Percentiles rank a stretch among this genome's conserved stretches.
These are phyloP conservation scores for Purpureocillium takamizusanense DNA, from an alignment of 2,329 filamentous ascomycete genomes.

Conservation along the genomic window DNA sequence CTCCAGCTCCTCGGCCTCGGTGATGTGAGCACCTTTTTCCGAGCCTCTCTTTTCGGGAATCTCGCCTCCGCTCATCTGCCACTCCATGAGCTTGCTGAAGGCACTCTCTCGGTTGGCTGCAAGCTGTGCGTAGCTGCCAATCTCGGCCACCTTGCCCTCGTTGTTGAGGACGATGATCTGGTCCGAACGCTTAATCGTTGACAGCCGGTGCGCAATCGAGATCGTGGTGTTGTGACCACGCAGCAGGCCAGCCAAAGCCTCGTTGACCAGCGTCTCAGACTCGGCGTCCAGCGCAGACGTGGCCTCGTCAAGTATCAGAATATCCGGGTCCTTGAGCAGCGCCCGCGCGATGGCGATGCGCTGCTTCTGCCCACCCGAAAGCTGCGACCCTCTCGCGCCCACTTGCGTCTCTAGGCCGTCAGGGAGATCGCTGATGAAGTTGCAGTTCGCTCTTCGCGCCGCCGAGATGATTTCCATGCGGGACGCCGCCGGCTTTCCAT, in stretches of 20 bases:
- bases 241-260: slow-evolving; percentile 73
- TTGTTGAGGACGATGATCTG: slow-evolving; percentile 84
- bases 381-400: slow-evolving; percentile 82
- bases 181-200: slow-evolving; percentile 93
- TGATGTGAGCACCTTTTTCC: slow-evolving; percentile 30
- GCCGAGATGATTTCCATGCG: slow-evolving; percentile 76
- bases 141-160: slow-evolving; percentile 84
- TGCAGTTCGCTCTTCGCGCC: slow-evolving; percentile 86
- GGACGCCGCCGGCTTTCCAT: slow-evolving; percentile 73
- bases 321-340: slow-evolving; percentile 91
- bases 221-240: slow-evolving; percentile 90
- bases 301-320: slow-evolving; percentile 91
- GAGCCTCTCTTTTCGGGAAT: slow-evolving; percentile 29
- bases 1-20: slow-evolving; percentile 43
- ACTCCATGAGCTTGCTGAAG: slow-evolving; percentile 95
- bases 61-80: slow-evolving; percentile 90
- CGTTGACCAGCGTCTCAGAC: slow-evolving; percentile 92
- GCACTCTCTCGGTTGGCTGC: slow-evolving; percentile 67
- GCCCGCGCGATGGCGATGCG: slow-evolving; percentile 94
- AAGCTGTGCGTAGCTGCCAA: slow-evolving; percentile 73
- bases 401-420: slow-evolving; percentile 92
- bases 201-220: slow-evolving; percentile 90
- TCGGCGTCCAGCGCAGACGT: slow-evolving; percentile 94
- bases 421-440: slow-evolving; percentile 93
- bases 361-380: slow-evolving; percentile 95